Evolutionary conservation across 2,329 filamentous ascomycete species (phyloP), one percentile per base, ranked within the genome.

Genomic region (Stachybotrys echinatus): DNA sequence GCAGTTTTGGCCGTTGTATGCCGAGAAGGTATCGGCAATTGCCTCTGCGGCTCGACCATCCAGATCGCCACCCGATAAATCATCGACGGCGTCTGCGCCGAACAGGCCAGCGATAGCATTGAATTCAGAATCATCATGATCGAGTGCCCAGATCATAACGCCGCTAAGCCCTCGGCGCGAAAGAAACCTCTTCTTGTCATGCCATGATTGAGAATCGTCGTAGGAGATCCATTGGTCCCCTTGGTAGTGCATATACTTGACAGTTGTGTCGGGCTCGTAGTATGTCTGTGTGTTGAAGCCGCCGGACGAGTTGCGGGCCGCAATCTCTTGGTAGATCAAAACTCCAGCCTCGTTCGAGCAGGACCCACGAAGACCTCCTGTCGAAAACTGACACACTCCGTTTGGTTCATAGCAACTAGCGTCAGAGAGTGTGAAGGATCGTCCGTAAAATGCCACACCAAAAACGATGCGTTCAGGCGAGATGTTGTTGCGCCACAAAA

Each of bases 401-500:
- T 51, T 51, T 12, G 50, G 50, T n/a, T 23, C 23, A 19, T 40
- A 19, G 12, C 40, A 48, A 10, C 21, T 27, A 3, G 50, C 17
- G 34, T 54, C 45, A 4, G 38, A n/a, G 20, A 58, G 49, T 5
- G 50, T 53, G 23, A 52, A 58, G 4, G 37, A 42, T 2, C 51
- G 50, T 3, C 71, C 70, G 48, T 75, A 75, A 42, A 70, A 73
- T 1, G 59, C 68, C 6, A 69, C 22, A 2, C 74, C 73, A 17
- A 76, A 49, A 14, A 61, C 61, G 12, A 78, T 60, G 37, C 74
- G 69, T 0, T 51, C 37, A 0, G 73, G 66, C 3, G 61, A 52
- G 10, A 78, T 58, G 20, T 65, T 55, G 46, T 62, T 67, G 17
- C 67, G 60, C 69, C 72, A 74, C 2, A 78, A 54, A 1, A 75